Percentiles rank a stretch among this genome's conserved stretches.
These are phyloP conservation scores for Abortiporus biennis DNA, from an alignment of 1,284 basidiomycete genomes.

Conservation along the genomic window DNA sequence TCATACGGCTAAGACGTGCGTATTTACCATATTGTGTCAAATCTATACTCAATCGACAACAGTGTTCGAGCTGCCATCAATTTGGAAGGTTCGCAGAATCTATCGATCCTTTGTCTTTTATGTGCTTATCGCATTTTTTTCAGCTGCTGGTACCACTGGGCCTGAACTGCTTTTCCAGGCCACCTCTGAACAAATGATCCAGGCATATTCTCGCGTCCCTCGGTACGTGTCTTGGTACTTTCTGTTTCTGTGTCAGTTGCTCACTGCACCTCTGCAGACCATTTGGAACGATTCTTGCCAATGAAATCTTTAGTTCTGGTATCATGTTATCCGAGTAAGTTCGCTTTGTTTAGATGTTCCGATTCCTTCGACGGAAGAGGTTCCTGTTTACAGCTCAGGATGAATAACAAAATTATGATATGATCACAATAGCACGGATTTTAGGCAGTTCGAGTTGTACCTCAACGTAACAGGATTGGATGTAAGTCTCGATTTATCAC, in stretches of 20 bases:
- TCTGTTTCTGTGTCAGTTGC: conserved; percentile 1
- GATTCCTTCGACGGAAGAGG: neutral
- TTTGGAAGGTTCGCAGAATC: conserved; percentile 61
- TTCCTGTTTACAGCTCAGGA: too few relatives aligned
- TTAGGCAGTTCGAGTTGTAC: conserved; percentile 92
- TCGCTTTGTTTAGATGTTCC: neutral
- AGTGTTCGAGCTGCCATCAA: conserved; percentile 89
- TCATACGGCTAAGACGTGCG: conserved; percentile 63
- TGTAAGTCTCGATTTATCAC: conserved; percentile 35
- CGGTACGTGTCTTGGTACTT: conserved; percentile 31
- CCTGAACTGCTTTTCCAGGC: conserved; percentile 95
- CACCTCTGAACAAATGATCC: conserved; percentile 90
- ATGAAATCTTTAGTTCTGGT: conserved; percentile 92
- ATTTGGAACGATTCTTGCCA: conserved; percentile 87
- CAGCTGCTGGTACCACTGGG: conserved; percentile 85
- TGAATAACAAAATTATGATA: neutral
- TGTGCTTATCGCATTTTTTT: neutral
- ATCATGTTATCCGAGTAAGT: conserved; percentile 86
- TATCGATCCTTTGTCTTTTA: neutral
- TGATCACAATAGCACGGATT: conserved; percentile 66
- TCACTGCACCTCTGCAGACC: conserved; percentile 41
- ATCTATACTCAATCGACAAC: conserved; percentile 4
- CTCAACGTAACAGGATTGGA: conserved; percentile 84
- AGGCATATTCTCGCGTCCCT: conserved; percentile 84
- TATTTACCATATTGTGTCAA: conserved; percentile 9